Conservation (phyloP, 306 rosid genomes). For the Echinosophora koreensis region DNA sequence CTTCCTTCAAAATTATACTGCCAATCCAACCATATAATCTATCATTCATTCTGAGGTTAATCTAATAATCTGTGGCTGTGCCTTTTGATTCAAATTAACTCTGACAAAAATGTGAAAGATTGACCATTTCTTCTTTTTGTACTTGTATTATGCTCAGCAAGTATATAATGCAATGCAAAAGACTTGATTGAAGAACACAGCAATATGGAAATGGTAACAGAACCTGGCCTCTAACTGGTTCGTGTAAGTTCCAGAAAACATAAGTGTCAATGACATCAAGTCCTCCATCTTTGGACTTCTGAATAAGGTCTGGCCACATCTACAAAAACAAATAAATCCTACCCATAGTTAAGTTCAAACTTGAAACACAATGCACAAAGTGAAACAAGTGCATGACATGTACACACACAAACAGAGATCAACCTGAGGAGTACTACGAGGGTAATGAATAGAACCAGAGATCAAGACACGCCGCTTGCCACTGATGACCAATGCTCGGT, state of each 20-base stretch:
- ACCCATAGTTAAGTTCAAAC: conserved; percentile 23
- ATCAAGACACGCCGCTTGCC: conserved; percentile 81
- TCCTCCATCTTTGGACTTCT: conserved; percentile 95
- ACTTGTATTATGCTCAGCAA: not conserved
- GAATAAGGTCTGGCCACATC: conserved; percentile 98
- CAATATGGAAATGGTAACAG: conserved; percentile 22
- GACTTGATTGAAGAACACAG: not conserved
- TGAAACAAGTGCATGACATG: not conserved
- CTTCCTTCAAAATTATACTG: conserved; percentile 86
- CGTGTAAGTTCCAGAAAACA: conserved; percentile 92
- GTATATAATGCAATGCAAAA: conserved; percentile 32
- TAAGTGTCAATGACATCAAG: conserved; percentile 93
- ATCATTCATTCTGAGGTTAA: conserved; percentile 5
- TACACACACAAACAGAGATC: not conserved
- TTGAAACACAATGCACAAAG: conserved; percentile 8
- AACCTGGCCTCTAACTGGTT: conserved; percentile 85
- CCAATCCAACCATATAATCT: conserved; percentile 37
- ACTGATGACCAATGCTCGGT: conserved; percentile 80
- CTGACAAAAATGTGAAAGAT: conserved; percentile 2
- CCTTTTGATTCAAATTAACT: not conserved
- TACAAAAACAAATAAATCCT: conserved; percentile 48
- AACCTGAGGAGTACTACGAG: conserved; percentile 60
- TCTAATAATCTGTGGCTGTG: too few species aligned
- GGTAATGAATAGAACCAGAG: conserved; percentile 96
- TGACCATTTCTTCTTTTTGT: not conserved